These are phyloP conservation scores for Onygenales sp. DNA, from an alignment of 2,329 filamentous ascomycete species.

Conservation along the genomic window DNA sequence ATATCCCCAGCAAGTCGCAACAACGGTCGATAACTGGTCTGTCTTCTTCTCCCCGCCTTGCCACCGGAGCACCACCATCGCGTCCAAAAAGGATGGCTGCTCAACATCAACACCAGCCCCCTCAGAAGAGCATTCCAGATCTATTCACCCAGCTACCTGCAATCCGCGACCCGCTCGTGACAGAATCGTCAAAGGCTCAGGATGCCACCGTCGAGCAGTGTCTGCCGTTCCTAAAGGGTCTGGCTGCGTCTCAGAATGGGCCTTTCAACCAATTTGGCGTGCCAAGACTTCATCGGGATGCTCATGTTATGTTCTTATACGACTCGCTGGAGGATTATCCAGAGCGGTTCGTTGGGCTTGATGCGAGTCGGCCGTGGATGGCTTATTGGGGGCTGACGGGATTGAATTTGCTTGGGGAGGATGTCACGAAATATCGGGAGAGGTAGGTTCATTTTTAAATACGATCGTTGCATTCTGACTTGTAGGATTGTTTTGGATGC, in stretches of 20 bases:
- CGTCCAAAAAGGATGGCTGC: conserved; percentile 15
- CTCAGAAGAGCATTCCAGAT: conserved; percentile 21
- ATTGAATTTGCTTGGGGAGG: conserved; percentile 66
- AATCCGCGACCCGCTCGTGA: conserved; percentile 57
- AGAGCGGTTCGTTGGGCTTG: conserved; percentile 59
- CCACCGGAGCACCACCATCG: conserved; percentile 1
- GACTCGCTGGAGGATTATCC: conserved; percentile 53
- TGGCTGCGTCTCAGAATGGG: conserved; percentile 38
- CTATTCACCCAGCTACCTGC: conserved; percentile 42
- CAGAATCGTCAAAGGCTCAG: conserved; percentile 59
- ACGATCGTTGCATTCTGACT: neutral
- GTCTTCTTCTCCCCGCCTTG: conserved; percentile 5
- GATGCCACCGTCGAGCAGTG: conserved; percentile 59
- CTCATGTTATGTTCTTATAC: conserved; percentile 42
- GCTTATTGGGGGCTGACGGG: conserved; percentile 84
- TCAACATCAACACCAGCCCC: conserved; percentile 11
- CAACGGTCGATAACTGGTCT: neutral
- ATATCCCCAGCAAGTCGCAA: neutral
- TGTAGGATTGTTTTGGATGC: neutral
- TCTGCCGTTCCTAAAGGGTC: conserved; percentile 54
- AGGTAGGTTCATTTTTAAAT: conserved; percentile 34
- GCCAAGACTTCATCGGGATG: conserved; percentile 58
- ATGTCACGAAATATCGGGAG: conserved; percentile 56
- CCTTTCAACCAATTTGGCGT: conserved; percentile 62
- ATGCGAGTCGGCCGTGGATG: conserved; percentile 87